phyloP scores from a whole-genome alignment of 2,329 filamentous ascomycete species.

The Alternaria infectoria region DNA sequence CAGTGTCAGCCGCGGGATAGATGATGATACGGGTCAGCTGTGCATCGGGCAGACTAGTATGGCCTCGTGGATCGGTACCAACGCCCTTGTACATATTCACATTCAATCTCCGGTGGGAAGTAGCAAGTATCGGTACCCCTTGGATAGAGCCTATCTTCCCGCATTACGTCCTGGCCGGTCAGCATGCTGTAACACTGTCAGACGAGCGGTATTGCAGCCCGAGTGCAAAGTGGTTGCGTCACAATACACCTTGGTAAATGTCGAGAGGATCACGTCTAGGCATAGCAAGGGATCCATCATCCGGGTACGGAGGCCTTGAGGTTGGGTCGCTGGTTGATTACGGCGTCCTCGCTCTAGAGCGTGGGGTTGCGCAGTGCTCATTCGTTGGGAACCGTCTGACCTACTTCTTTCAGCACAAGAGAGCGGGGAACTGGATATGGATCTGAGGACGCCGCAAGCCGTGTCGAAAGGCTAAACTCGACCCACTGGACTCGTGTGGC shows the following conservation, averaged over 20 bases:
- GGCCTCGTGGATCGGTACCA: constrained; percentile 16
- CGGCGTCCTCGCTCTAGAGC: constrained; percentile 14
- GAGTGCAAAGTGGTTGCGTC: constrained; percentile 29
- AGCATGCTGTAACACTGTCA: constrained; percentile 25
- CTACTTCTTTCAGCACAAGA: constrained; percentile 28
- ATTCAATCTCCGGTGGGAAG: constrained; percentile 11
- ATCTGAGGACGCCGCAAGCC: constrained; percentile 19
- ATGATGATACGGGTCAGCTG: constrained; percentile 24
- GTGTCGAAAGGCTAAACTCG: constrained; percentile 38
- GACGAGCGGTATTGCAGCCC: constrained; percentile 10
- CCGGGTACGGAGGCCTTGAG: constrained; percentile 36
- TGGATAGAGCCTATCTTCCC: constrained; percentile 5
- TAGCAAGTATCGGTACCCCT: constrained; percentile 11
- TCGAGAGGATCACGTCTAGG: constrained; percentile 22
- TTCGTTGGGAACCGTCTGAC: constrained; percentile 28
- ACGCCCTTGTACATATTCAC: constrained; percentile 16
- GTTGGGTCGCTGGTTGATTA: constrained; percentile 24
- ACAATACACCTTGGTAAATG: constrained; percentile 35
- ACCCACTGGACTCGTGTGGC: constrained; percentile 17
- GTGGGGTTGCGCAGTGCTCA: constrained; percentile 13
- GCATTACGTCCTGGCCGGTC: constrained; percentile 10
- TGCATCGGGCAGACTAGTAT: constrained; percentile 19
- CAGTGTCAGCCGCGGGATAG: constrained; percentile 15
- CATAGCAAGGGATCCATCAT: constrained; percentile 31
- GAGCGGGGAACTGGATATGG: constrained; percentile 14